Evolutionary conservation across 345 rosid genomes (phyloP).

Genomic region (Acer yangbiense): DNA sequence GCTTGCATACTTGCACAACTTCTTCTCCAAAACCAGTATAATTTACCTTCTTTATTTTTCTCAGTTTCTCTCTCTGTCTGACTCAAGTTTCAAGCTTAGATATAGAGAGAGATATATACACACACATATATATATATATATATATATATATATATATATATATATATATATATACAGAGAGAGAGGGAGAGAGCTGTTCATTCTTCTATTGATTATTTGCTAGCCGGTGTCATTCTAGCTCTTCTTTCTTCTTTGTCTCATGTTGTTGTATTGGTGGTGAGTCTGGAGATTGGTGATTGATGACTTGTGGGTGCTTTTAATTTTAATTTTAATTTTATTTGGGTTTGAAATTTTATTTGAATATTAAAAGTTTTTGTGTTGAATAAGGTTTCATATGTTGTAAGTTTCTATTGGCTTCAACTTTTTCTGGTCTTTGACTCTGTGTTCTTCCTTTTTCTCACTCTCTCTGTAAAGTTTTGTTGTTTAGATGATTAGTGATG

Average conservation of each 20-base stretch:
- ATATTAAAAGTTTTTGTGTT: background rate
- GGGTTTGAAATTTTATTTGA: background rate
- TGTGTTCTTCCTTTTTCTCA: background rate
- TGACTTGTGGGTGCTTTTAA: background rate
- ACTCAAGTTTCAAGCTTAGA: background rate
- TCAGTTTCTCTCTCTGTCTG: background rate
- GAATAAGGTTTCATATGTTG: background rate
- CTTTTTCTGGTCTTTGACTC: slow-evolving; percentile 5
- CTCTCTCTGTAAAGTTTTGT: no score
- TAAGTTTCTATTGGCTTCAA: background rate
- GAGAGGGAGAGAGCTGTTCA: background rate
- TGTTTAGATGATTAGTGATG: background rate
- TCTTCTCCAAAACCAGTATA: background rate
- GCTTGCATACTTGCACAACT: no score
- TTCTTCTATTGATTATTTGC: background rate
- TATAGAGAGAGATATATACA: background rate
- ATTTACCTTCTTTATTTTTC: background rate
- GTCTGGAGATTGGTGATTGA: background rate
- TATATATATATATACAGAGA: background rate
- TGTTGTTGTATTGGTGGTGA: background rate
- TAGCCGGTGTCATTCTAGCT: background rate
- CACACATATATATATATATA: background rate
- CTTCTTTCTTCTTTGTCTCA: background rate
- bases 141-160: background rate
- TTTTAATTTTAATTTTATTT: background rate